Evolutionary conservation across 208 protist genomes (phyloP).

Genomic region (Phytomonas sp.): DNA sequence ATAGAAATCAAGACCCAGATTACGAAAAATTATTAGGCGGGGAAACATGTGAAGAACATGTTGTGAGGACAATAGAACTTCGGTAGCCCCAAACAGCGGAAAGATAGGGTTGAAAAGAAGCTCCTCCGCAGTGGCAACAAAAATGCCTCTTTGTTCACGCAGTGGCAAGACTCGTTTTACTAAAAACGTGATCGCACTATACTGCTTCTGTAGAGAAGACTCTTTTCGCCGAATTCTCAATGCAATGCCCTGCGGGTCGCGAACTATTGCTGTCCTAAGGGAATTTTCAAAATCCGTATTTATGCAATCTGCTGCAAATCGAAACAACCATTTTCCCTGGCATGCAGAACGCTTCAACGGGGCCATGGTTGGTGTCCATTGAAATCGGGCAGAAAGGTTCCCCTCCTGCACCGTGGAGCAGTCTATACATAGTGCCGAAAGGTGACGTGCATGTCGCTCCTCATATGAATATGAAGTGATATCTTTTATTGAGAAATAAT

Average conservation of each 20-base stretch:
- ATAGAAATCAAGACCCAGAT: conserved; percentile 38
- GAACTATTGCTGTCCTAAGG: conserved; percentile 3
- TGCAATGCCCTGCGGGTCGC: conserved; percentile 3
- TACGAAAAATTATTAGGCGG: conserved; percentile 28
- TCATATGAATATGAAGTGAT: not conserved
- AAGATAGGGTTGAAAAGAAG: conserved; percentile 32
- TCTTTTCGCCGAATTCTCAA: not conserved
- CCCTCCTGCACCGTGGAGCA: conserved; percentile 8
- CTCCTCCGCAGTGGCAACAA: conserved; percentile 14
- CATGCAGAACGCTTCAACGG: not conserved
- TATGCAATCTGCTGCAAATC: not conserved
- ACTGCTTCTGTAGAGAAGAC: not conserved
- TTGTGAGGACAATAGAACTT: conserved; percentile 2
- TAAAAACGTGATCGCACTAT: conserved; percentile 19
- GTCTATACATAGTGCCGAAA: conserved; percentile 1
- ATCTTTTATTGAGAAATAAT: conserved; percentile 1
- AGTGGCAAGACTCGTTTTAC: conserved; percentile 29
- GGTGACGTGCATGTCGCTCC: not conserved
- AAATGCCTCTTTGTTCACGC: conserved; percentile 37
- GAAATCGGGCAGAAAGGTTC: not conserved
- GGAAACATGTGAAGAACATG: conserved; percentile 22
- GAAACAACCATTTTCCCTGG: conserved; percentile 10
- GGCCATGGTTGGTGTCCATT: not conserved
- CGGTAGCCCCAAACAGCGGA: conserved; percentile 8
- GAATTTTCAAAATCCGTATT: conserved; percentile 1